Evolutionary conservation across 2,329 filamentous ascomycete species (phyloP), one percentile per base, ranked within the genome.

Genomic region (Aureobasidium sp.): DNA sequence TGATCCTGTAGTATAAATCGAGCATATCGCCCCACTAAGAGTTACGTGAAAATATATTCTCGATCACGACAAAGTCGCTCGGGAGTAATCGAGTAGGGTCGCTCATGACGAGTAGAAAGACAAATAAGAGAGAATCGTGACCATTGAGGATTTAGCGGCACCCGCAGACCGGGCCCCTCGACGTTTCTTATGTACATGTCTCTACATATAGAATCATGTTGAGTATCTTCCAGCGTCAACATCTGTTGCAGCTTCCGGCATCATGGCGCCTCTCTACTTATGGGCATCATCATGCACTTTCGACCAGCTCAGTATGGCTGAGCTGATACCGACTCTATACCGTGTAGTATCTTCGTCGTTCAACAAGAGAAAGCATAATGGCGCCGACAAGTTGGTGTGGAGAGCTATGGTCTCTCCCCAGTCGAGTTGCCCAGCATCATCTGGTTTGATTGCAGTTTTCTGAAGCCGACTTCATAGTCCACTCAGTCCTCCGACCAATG

Each of bases 401-500:
- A 22, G 19, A 7, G 22, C 35, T 5, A 19, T 12, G 40, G 22
- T 14, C n/a, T 12, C n/a, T 27, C 8, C 12, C 24, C 2, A 9
- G 22, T 17, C 22, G 8, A 27, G 19, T 0, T 24, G 14, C 14
- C 3, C 8, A 5, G 15, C 5, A 2, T 27, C 14, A 22, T 45
- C 40, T 19, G 11, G 40, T 12, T 42, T n/a, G 11, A 11, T 19
- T 24, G 19, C 40, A 5, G 12, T 37, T 12, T 44, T 44, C 5
- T 44, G 22, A 45, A 19, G 4, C 5, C 15, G 11, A 24, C 42
- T 45, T 15, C 22, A 45, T 24, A 15, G 14, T 9, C 11, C 12
- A 12, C 37, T 65, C 57, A 66, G 19, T 71, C 68, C 7, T 72
- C 70, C 9, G 70, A 67, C 70, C 70, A 72, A 45, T 72, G 70